Percentiles rank a stretch among this genome's conserved stretches.
Conservation (phyloP, 2,329 filamentous ascomycete genomes). For the Aspergillus sp. region DNA sequence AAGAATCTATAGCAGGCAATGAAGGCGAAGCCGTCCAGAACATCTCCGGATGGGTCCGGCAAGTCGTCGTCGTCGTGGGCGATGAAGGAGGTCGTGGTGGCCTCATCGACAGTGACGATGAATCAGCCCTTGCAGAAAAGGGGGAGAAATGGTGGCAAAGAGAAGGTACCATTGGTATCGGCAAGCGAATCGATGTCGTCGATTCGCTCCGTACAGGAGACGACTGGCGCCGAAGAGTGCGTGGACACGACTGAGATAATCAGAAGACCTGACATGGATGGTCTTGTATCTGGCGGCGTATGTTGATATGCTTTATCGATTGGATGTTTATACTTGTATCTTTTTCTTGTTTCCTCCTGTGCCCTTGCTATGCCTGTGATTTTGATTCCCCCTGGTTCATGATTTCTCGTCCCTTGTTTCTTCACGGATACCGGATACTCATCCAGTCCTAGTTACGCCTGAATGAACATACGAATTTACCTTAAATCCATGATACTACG, state of each 20-base stretch:
- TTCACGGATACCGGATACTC: background rate
- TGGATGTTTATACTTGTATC: slow-evolving; percentile 16
- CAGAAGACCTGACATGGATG: background rate
- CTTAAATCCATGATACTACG: too few relatives aligned
- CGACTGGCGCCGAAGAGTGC: slow-evolving; percentile 75
- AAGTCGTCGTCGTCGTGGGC: slow-evolving; percentile 51
- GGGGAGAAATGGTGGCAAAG: slow-evolving; percentile 52
- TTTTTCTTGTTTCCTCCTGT: slow-evolving; percentile 8
- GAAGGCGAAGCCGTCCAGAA: slow-evolving; percentile 67
- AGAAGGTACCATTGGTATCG: slow-evolving; percentile 73
- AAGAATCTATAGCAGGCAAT: slow-evolving; percentile 71
- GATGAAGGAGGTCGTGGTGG: slow-evolving; percentile 58
- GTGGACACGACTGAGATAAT: slow-evolving; percentile 47
- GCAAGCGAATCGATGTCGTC: slow-evolving; percentile 79
- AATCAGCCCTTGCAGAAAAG: slow-evolving; percentile 32
- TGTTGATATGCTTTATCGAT: slow-evolving; percentile 16
- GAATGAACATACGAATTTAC: background rate
- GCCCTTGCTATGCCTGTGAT: slow-evolving; percentile 13
- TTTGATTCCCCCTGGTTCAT: slow-evolving; percentile 16
- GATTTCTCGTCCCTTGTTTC: background rate
- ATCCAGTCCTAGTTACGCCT: background rate
- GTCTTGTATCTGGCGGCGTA: slow-evolving; percentile 9
- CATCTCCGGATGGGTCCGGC: slow-evolving; percentile 54
- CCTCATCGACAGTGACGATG: slow-evolving; percentile 68
- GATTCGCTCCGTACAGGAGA: slow-evolving; percentile 74